phyloP scores from a whole-genome alignment of 768 basidiomycete genomes.

The Lanmaoa rubissima region DNA sequence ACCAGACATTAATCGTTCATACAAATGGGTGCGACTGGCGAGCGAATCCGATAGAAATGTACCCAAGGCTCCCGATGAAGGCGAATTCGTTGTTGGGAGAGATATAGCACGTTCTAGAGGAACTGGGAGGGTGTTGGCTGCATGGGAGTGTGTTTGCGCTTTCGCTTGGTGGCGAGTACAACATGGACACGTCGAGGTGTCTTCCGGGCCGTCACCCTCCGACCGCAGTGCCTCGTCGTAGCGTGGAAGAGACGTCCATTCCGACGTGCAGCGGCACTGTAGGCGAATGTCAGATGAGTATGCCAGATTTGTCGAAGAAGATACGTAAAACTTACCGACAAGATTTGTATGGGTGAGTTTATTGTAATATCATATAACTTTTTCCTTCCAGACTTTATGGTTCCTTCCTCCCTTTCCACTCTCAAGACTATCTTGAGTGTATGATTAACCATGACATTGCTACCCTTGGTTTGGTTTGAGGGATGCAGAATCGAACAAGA shows the following conservation, averaged over 20 bases:
- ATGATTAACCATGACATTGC: slow-evolving; percentile 76
- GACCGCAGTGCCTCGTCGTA: slow-evolving; percentile 48
- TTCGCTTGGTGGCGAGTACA: slow-evolving; percentile 19
- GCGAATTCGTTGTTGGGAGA: slow-evolving; percentile 32
- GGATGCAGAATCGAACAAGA: slow-evolving; percentile 64
- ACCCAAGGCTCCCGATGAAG: slow-evolving; percentile 19
- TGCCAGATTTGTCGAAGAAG: neutral
- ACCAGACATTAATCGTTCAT: slow-evolving; percentile 80
- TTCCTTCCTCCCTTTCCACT: slow-evolving; percentile 72
- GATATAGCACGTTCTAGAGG: slow-evolving; percentile 31
- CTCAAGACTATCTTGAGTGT: slow-evolving; percentile 78
- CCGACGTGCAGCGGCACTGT: slow-evolving; percentile 79
- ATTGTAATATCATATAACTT: slow-evolving; percentile 88
- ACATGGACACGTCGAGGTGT: slow-evolving; percentile 44
- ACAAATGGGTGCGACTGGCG: slow-evolving; percentile 50
- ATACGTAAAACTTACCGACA: slow-evolving; percentile 60
- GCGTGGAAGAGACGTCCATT: slow-evolving; percentile 75
- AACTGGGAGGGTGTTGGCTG: neutral
- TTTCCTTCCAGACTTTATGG: slow-evolving; percentile 69
- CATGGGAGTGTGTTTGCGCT: neutral
- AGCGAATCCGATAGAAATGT: slow-evolving; percentile 31
- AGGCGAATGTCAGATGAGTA: neutral
- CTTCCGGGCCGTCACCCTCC: slow-evolving; percentile 4
- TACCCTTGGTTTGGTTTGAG: slow-evolving; percentile 58
- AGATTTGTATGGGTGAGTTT: slow-evolving; percentile 80